These are phyloP conservation scores for Apophysomyces sp. DNA, from an alignment of 371 early-diverging fungal species.

Conservation along the genomic window DNA sequence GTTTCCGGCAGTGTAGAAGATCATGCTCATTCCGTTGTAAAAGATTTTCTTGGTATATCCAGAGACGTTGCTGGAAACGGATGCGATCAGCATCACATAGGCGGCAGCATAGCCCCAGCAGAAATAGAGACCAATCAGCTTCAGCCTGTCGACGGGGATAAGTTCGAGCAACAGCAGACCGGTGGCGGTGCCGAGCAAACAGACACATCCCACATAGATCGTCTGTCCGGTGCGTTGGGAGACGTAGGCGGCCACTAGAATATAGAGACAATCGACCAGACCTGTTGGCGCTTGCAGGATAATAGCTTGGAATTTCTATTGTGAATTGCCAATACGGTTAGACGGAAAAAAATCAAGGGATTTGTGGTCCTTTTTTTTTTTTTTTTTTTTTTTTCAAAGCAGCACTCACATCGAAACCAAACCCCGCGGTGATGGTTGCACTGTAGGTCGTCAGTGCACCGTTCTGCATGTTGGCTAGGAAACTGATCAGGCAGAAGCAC, in stretches of 20 bases:
- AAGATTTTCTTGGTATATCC: constrained; percentile 33
- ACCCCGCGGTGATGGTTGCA: constrained; percentile 24
- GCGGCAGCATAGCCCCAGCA: constrained; percentile 19
- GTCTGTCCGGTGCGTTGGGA: not conserved
- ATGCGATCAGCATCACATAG: constrained; percentile 21
- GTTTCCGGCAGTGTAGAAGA: constrained; percentile 30
- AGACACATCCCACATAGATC: not conserved
- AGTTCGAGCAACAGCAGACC: constrained; percentile 21
- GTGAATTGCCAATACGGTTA: not conserved
- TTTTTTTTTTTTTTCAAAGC: too few relatives aligned
- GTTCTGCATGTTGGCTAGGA: constrained; percentile 33
- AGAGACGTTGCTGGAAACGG: constrained; percentile 24
- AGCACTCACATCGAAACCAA: constrained; percentile 34
- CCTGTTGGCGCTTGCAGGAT: constrained; percentile 5
- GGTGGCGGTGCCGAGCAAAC: constrained; percentile 8
- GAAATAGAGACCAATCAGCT: constrained; percentile 26
- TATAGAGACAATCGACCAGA: not conserved
- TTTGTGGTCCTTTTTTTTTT: not conserved
- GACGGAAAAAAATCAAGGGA: not conserved
- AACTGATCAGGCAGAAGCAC: constrained; percentile 25
- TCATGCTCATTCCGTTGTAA: constrained; percentile 20
- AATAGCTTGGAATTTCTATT: not conserved
- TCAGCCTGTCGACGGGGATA: constrained; percentile 15
- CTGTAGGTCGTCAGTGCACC: constrained; percentile 37
- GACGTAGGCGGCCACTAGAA: not conserved